phyloP scores from a whole-genome alignment of 352 stramenopile species.

The Thalassiosira mediterranea region DNA sequence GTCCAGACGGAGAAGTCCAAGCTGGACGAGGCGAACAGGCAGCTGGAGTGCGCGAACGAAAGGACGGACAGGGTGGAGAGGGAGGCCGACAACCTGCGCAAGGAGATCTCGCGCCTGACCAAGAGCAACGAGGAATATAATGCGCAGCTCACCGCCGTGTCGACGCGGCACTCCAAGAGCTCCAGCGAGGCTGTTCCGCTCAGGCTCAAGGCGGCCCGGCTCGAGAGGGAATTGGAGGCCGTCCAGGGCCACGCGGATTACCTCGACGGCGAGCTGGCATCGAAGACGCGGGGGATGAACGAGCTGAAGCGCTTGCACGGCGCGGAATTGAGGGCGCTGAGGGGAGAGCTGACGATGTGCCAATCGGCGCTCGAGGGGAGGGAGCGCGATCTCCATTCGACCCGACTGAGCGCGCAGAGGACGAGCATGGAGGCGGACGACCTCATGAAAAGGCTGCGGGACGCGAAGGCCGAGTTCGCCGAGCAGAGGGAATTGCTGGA shows the following conservation, averaged over 20 bases:
- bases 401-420: conserved; percentile 25
- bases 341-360: conserved; percentile 43
- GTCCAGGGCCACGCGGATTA: conserved; percentile 67
- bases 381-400: conserved; percentile 44
- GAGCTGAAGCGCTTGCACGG: conserved; percentile 39
- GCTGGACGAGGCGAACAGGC: conserved; percentile 12
- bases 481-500: conserved; percentile 42
- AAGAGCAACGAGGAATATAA: conserved; percentile 60
- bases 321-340: conserved; percentile 40
- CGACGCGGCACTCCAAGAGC: conserved; percentile 60
- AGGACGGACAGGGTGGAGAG: conserved; percentile 50
- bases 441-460: conserved; percentile 18
- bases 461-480: conserved; percentile 32
- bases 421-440: conserved; percentile 32
- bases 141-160: conserved; percentile 49
- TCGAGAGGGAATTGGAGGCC: conserved; percentile 72
- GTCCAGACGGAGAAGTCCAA: conserved; percentile 5
- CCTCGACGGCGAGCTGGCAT: conserved; percentile 65
- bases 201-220: conserved; percentile 60
- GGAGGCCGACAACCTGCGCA: conserved; percentile 61
- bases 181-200: conserved; percentile 69
- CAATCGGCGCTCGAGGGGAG: conserved; percentile 48
- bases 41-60: conserved; percentile 38
- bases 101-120: conserved; percentile 47
- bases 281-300: conserved; percentile 37